phyloP scores from a whole-genome alignment of 1,284 basidiomycete genomes.

The Pseudozyma thailandica region DNA sequence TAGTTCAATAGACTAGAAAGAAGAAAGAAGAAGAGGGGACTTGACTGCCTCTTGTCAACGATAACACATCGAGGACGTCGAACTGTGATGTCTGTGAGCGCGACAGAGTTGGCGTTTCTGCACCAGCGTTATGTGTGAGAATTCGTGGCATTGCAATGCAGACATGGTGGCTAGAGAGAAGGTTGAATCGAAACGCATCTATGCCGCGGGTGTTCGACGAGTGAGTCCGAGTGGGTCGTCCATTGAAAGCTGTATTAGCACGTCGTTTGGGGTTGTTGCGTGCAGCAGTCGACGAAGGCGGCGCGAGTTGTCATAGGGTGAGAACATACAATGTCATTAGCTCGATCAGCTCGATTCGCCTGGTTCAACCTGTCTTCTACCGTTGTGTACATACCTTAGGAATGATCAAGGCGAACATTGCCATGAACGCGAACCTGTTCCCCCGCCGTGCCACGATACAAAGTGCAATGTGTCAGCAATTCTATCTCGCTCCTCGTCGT shows the following conservation, averaged over 20 bases:
- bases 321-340: neutral
- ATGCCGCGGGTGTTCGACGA: neutral
- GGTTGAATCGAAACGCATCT: no score
- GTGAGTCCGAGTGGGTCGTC: slow-evolving; percentile 31
- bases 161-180: no score
- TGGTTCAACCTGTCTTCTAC: neutral
- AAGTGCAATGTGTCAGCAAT: neutral
- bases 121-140: no score
- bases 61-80: no score
- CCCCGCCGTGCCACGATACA: neutral
- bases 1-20: no score
- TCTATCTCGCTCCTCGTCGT: no score
- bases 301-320: neutral
- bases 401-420: slow-evolving; percentile 30
- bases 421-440: slow-evolving; percentile 35
- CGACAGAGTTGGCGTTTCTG: no score
- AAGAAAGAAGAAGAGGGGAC: no score
- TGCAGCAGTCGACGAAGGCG: neutral
- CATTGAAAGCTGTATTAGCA: slow-evolving; percentile 20
- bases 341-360: neutral
- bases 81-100: no score
- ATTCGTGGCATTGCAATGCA: no score
- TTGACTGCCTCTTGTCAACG: no score
- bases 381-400: slow-evolving; percentile 35
- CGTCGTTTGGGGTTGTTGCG: neutral